Evolutionary conservation across 345 rosid genomes (phyloP), one percentile per base, ranked within the genome.

Genomic region (Citrus hindsii): DNA sequence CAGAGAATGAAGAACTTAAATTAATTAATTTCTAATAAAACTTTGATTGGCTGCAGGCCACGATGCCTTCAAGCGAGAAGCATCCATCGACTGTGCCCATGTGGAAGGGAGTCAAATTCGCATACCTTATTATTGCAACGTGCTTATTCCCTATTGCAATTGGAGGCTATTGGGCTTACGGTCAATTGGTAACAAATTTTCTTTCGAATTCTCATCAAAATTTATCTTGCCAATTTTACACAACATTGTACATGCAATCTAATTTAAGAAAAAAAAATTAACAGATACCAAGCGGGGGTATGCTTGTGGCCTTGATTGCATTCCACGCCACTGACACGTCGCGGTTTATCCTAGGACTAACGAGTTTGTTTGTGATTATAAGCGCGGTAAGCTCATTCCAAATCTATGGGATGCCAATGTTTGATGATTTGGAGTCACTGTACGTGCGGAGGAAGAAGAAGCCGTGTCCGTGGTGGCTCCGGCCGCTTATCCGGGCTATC

Each of bases 11-110:
- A 56, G 25, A 56, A 4, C 24, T 21, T 21, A 21, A 33, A 35
- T 35, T 6, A 56, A 35, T 76, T 33, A 42, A 42, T 51, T 51
- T 12, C 14, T 7, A 25, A 59, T 24, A 1, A 33, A 32, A 18
- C 32, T 63, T 63, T 46, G 4, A 9, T 68, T 70, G 48, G 21
- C 59, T 79, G 84, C 80, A 92, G 94, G 93, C 91, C 7, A 91
- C 94, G 32, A 89, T 92, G 88, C 97, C 94, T 25, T 92, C 93
- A 0, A 85, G 90, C 62, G 91, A 92, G 84, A 92, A 92, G 80
- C 85, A 83, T 62, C 93, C 93, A 64, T 89, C 94, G 22, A 78
- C 85, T 5, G 86, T 85, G 77, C 93, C 87, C 16, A 92, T 92
- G 97, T 91, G 93, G 97, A 89, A 59, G 76, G 94, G 94, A 46